A percentile compares a stretch with the other conserved stretches of the same genome.
These are phyloP conservation scores for Corylus heterophylla DNA, from an alignment of 306 rosid genomes.

Conservation along the genomic window DNA sequence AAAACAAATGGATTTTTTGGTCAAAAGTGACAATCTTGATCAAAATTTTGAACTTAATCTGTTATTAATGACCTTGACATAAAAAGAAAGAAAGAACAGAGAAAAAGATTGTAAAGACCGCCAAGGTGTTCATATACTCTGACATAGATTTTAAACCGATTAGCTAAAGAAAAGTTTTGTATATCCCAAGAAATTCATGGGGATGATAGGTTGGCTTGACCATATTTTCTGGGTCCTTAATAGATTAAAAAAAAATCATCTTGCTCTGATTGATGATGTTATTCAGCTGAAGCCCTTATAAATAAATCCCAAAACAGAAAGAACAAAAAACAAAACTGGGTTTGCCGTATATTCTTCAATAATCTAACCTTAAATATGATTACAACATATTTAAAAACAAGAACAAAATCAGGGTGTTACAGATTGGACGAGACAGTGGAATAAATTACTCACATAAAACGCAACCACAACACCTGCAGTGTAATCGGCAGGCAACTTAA, in stretches of 20 bases:
- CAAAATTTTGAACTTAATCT: not conserved
- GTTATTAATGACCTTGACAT: not conserved
- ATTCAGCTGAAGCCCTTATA: not conserved
- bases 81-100: not conserved
- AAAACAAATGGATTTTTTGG: not conserved
- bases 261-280: not conserved
- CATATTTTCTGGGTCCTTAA: not conserved
- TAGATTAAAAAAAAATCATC: not conserved
- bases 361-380: not conserved
- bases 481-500: conserved; percentile 89
- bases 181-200: too few relatives aligned
- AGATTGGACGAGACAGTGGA: not conserved
- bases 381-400: not conserved
- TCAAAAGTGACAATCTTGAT: not conserved
- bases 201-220: not conserved
- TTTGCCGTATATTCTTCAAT: not conserved
- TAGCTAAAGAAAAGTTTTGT: not conserved
- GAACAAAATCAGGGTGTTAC: not conserved
- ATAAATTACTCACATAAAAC: conserved; percentile 74
- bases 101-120: too few relatives aligned
- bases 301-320: not conserved
- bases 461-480: conserved; percentile 98
- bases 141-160: not conserved
- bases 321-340: not conserved
- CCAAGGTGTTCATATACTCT: not conserved